Evolutionary conservation across 2,329 filamentous ascomycete species (phyloP).

Genomic region (Sporothrix curviconia): DNA sequence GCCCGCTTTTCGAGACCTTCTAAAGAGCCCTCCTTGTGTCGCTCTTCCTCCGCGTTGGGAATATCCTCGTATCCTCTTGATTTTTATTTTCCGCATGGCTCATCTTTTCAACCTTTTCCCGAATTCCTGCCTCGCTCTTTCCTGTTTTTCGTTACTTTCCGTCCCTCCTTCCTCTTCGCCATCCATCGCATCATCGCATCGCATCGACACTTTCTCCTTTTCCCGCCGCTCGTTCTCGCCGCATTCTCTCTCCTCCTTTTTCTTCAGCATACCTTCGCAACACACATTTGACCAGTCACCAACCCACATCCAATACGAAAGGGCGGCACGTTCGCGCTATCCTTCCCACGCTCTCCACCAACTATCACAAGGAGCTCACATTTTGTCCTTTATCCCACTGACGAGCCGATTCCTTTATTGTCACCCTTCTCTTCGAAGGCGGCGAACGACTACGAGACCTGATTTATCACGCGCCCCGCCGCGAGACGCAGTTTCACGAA

Average conservation of each 20-base stretch:
- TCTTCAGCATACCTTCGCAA: not conserved
- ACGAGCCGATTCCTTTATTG: not conserved
- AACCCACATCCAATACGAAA: not conserved
- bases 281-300: not conserved
- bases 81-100: not conserved
- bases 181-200: not conserved
- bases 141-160: not conserved
- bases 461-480: not conserved
- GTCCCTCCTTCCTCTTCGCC: not conserved
- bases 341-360: not conserved
- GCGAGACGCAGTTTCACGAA: not conserved
- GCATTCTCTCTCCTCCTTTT: not conserved
- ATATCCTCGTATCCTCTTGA: not conserved
- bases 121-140: not conserved
- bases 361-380: not conserved
- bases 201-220: not conserved
- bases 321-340: not conserved
- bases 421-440: not conserved
- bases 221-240: not conserved
- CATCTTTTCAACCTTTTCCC: not conserved
- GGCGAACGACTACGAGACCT: not conserved
- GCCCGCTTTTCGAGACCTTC: conserved; percentile 9
- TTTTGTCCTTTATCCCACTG: not conserved
- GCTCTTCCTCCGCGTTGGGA: not conserved
- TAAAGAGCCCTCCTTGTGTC: not conserved